phyloP scores from a whole-genome alignment of 2,329 filamentous ascomycete species.

The Hypoxylon sp. region DNA sequence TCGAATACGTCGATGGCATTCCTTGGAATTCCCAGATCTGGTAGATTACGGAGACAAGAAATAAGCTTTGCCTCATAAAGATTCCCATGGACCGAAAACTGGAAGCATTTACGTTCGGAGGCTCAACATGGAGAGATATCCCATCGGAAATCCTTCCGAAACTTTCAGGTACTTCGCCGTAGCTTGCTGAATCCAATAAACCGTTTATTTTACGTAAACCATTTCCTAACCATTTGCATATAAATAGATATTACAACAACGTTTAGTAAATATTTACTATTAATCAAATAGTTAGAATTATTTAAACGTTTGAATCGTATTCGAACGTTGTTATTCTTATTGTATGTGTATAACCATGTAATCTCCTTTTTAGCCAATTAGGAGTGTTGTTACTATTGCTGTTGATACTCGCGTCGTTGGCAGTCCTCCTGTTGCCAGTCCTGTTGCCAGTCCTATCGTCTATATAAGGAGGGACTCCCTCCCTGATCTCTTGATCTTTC shows the following conservation, averaged over 20 bases:
- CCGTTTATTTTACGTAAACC: too few species aligned
- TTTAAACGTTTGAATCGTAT: neutral
- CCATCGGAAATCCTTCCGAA: constrained; percentile 18
- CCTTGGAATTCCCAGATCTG: constrained; percentile 27
- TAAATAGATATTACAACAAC: neutral
- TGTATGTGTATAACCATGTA: neutral
- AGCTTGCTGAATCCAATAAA: too few species aligned
- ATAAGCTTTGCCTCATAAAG: constrained; percentile 7
- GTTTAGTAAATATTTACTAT: neutral
- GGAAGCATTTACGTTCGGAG: neutral
- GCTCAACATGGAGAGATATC: neutral
- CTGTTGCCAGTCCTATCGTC: neutral
- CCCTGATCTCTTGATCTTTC: neutral
- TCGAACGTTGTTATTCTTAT: neutral
- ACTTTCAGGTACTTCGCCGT: too few species aligned
- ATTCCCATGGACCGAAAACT: neutral
- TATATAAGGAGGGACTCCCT: neutral
- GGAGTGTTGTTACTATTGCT: too few species aligned
- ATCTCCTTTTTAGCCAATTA: neutral
- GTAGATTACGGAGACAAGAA: constrained; percentile 1
- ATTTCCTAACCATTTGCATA: too few species aligned
- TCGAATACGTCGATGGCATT: constrained; percentile 19
- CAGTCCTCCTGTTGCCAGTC: too few species aligned
- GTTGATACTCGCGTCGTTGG: too few species aligned
- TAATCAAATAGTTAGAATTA: neutral